phyloP scores from a whole-genome alignment of 345 rosid species.

The Hibiscus trionum region DNA sequence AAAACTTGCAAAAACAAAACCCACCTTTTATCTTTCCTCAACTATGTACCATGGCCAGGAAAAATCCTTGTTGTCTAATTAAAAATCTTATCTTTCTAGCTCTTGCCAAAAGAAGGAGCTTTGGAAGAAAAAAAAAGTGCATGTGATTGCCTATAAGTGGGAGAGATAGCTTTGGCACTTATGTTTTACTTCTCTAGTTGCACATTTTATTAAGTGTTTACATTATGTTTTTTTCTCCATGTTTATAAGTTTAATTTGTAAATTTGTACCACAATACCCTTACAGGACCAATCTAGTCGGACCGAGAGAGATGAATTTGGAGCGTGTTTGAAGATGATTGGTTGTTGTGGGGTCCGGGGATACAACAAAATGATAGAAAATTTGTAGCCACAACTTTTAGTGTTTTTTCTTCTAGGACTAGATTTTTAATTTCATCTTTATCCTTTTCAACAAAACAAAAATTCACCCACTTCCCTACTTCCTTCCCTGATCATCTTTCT shows the following conservation, averaged over 20 bases:
- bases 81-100: constrained; percentile 10
- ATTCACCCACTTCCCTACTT: constrained; percentile 19
- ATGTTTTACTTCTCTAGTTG: background rate
- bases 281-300: background rate
- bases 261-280: background rate
- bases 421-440: constrained; percentile 19
- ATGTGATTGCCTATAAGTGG: background rate
- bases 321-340: constrained; percentile 24
- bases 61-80: background rate
- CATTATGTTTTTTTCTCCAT: background rate
- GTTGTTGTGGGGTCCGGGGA: constrained; percentile 23
- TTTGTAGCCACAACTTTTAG: constrained; percentile 54
- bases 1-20: constrained; percentile 8
- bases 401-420: constrained; percentile 6
- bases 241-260: background rate
- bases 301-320: background rate
- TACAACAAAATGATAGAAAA: constrained; percentile 29
- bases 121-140: constrained; percentile 4
- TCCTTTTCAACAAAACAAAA: constrained; percentile 24
- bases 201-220: background rate
- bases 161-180: background rate
- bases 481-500: constrained; percentile 27
- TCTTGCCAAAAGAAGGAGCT: background rate
- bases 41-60: constrained; percentile 14
- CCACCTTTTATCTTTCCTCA: constrained; percentile 14